Conservation (phyloP, 768 basidiomycete species). For the Suillus decipiens region DNA sequence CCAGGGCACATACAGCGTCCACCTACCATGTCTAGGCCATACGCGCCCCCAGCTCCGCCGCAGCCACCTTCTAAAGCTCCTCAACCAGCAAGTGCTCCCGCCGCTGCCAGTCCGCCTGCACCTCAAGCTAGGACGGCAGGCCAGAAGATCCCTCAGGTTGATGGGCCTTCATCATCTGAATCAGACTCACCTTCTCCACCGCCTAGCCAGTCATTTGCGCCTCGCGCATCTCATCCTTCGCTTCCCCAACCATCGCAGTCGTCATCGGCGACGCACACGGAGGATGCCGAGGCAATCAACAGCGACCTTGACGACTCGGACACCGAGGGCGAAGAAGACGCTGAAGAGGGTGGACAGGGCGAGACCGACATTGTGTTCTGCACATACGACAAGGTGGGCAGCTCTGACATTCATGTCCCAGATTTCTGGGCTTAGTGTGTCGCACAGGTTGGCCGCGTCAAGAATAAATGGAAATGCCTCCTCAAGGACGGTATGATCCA, state of each 20-base stretch:
- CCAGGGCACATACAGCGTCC: slow-evolving; percentile 31
- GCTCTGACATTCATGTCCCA: neutral
- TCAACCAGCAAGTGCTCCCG: slow-evolving; percentile 21
- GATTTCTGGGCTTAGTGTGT: slow-evolving; percentile 9
- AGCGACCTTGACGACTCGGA: slow-evolving; percentile 97
- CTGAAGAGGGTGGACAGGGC: slow-evolving; percentile 70
- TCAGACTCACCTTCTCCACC: slow-evolving; percentile 74
- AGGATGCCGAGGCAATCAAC: slow-evolving; percentile 86
- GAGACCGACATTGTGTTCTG: slow-evolving; percentile 96
- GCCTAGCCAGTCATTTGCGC: slow-evolving; percentile 60
- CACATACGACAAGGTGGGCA: slow-evolving; percentile 91
- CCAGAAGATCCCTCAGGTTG: slow-evolving; percentile 70
- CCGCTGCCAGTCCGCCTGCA: slow-evolving; percentile 13
- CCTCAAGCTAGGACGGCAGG: neutral
- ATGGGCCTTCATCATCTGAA: slow-evolving; percentile 70
- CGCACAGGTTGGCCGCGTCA: slow-evolving; percentile 91
- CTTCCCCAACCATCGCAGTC: slow-evolving; percentile 60
- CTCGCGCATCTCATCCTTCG: slow-evolving; percentile 72
- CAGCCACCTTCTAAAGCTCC: slow-evolving; percentile 18
- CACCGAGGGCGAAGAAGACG: slow-evolving; percentile 81
- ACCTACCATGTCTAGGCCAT: slow-evolving; percentile 22
- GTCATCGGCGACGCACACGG: slow-evolving; percentile 38
- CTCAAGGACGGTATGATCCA: slow-evolving; percentile 98
- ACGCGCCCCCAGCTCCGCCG: slow-evolving; percentile 21
- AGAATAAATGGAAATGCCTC: slow-evolving; percentile 99